Base-by-base conservation (phyloP, 2,329 filamentous ascomycete species). In the Bipolaris gigantea region DNA sequence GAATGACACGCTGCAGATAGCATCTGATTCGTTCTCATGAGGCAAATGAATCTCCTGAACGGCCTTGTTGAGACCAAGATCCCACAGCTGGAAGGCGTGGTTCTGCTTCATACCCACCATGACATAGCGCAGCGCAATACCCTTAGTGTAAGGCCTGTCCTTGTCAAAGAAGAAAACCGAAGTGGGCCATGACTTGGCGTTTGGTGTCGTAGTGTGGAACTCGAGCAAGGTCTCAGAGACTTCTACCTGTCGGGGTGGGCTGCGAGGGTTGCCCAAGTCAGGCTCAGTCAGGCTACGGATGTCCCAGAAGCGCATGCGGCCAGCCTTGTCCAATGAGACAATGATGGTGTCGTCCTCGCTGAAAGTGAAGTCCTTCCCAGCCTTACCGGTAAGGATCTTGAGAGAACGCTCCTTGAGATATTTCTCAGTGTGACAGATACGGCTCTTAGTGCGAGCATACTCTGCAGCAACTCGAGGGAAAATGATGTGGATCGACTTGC, bases 51-150 rank as follows among this genome's bases (percentile, higher is more conserved):
- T 88, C 78, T 99, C 94, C 74, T 99, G 93, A 34, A 99, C 94
- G 27, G 92, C 90, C 77, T 97, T 97, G 63, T 89, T 89, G 32
- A 99, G 86, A 38, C 90, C 92, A 70, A 99, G 86, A 79, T 99
- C 94, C 95, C 94, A 99, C 40, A 99, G 85, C 80, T 99, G 95
- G 58, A 99, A 85, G 51, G 93, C 95, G 78, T 99, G 94, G 76
- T 99, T 99, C 76, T 99, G 94, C 80, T 97, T 97, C 85, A 97
- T 91, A 67, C 94, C 94, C 59, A 99, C 90, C 72, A 99, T 88
- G 79, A 99, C 88, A 79, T 99, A 99, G 57, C 94, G 87, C 59
- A 97, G 82, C 43, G 95, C 92, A 69, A 89, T 89, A 56, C 89
- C 88, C 78, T 94, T 96, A 77, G 88, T 85, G 76, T 95, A 97